A percentile compares a stretch with the other conserved stretches of the same genome.
phyloP scores from a whole-genome alignment of 495 filamentous ascomycete genomes.

The Penicillium dipodomyicola region DNA sequence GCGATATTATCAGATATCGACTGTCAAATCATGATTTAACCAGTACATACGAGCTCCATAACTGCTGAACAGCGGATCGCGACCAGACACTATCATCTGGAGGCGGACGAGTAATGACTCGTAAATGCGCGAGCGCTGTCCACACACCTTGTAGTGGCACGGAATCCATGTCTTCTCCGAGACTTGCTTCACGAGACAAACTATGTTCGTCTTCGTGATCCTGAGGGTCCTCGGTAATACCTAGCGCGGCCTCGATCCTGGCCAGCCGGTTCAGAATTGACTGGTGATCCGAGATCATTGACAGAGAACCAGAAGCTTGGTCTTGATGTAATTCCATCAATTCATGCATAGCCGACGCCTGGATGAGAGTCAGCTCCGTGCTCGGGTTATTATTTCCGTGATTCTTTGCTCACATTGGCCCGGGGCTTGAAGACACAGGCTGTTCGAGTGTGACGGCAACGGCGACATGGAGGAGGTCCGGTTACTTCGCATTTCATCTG shows the following conservation, averaged over 20 bases:
- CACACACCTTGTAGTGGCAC: constrained; percentile 28
- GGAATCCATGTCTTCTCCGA: constrained; percentile 19
- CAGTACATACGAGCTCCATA: constrained; percentile 38
- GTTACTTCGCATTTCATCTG: constrained; percentile 46
- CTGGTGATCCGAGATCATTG: constrained; percentile 19
- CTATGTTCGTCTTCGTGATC: neutral
- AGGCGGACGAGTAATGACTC: constrained; percentile 26
- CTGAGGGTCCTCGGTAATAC: constrained; percentile 20
- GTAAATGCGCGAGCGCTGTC: constrained; percentile 31
- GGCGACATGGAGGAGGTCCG: constrained; percentile 36
- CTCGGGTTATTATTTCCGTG: neutral
- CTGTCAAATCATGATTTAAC: neutral
- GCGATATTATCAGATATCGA: neutral
- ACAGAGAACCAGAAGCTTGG: constrained; percentile 1
- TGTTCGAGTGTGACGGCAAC: constrained; percentile 33
- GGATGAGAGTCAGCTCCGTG: neutral
- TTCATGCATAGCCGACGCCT: constrained; percentile 37
- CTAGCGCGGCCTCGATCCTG: constrained; percentile 37
- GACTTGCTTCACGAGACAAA: constrained; percentile 2
- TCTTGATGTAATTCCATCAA: constrained; percentile 15
- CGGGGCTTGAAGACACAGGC: constrained; percentile 43
- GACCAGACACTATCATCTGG: constrained; percentile 36
- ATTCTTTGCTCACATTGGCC: constrained; percentile 33
- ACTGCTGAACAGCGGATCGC: constrained; percentile 27
- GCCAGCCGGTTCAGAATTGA: constrained; percentile 39